These are phyloP conservation scores for Chalara sp. DNA, from an alignment of 2,329 filamentous ascomycete genomes.

Conservation along the genomic window DNA sequence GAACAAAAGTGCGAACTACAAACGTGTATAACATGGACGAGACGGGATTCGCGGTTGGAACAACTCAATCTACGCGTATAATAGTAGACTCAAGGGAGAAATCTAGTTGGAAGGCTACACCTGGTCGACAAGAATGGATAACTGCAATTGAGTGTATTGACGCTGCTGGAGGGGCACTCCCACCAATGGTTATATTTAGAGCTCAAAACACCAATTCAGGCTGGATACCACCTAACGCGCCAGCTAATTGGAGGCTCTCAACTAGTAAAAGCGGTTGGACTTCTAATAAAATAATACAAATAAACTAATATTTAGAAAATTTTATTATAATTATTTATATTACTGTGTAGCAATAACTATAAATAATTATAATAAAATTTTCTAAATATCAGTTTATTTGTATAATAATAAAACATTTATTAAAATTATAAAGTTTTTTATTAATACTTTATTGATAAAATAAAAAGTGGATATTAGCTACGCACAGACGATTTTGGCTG, in stretches of 20 bases:
- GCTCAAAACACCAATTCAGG: background rate
- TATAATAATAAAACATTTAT: too few relatives aligned
- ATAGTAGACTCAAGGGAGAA: background rate
- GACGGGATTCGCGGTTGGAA: background rate
- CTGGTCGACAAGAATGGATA: background rate
- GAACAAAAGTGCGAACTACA: background rate
- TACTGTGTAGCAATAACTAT: too few relatives aligned
- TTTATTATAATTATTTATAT: too few relatives aligned
- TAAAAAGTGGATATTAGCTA: too few relatives aligned
- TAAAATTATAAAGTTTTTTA: too few relatives aligned
- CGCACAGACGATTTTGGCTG: too few relatives aligned
- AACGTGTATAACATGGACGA: background rate
- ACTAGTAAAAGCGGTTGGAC: background rate
- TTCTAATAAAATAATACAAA: too few relatives aligned
- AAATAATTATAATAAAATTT: too few relatives aligned
- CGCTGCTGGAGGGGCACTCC: background rate
- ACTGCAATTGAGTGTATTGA: background rate
- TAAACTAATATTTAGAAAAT: too few relatives aligned
- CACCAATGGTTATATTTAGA: background rate
- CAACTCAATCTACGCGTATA: background rate
- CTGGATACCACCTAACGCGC: background rate
- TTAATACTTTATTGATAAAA: too few relatives aligned
- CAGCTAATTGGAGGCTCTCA: background rate
- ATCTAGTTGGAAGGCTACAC: background rate
- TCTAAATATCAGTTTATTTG: too few relatives aligned